These are phyloP conservation scores for Anthostomella pinea DNA, from an alignment of 2,329 filamentous ascomycete genomes.

Conservation along the genomic window DNA sequence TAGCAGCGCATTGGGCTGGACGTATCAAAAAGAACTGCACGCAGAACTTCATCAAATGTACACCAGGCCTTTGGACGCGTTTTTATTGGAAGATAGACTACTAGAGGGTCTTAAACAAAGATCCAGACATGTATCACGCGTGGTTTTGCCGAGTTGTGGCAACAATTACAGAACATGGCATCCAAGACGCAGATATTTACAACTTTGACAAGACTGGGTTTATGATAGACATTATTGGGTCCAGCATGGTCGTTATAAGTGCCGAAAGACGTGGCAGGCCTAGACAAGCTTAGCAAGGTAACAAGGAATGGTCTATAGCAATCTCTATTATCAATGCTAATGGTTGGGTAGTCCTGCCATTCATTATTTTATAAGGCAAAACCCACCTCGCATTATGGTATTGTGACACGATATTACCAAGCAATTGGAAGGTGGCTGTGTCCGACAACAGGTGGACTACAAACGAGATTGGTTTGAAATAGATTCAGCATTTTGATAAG, in stretches of 20 bases:
- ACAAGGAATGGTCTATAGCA: slow-evolving; percentile 28
- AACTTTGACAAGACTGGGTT: slow-evolving; percentile 32
- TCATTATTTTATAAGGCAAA: slow-evolving; percentile 5
- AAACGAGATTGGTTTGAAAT: neutral
- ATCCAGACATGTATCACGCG: slow-evolving; percentile 18
- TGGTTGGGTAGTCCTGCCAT: slow-evolving; percentile 12
- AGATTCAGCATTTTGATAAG: neutral
- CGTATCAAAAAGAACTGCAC: slow-evolving; percentile 24
- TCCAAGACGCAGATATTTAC: slow-evolving; percentile 19
- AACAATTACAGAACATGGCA: slow-evolving; percentile 21
- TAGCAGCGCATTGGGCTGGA: slow-evolving; percentile 16
- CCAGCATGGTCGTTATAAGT: slow-evolving; percentile 25
- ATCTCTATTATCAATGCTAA: slow-evolving; percentile 17
- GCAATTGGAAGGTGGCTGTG: neutral
- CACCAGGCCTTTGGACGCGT: slow-evolving; percentile 24
- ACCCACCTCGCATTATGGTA: slow-evolving; percentile 6
- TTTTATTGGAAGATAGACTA: slow-evolving; percentile 22
- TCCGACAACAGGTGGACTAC: neutral
- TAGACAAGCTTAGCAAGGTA: slow-evolving; percentile 24
- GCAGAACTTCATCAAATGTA: slow-evolving; percentile 26
- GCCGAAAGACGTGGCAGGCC: slow-evolving; percentile 16
- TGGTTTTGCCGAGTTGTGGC: slow-evolving; percentile 22
- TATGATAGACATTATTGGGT: slow-evolving; percentile 29
- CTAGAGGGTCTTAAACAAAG: slow-evolving; percentile 23
- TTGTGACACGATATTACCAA: neutral